Conservation (phyloP, 2,329 filamentous ascomycete genomes). For the Colletotrichum chlorophyti region DNA sequence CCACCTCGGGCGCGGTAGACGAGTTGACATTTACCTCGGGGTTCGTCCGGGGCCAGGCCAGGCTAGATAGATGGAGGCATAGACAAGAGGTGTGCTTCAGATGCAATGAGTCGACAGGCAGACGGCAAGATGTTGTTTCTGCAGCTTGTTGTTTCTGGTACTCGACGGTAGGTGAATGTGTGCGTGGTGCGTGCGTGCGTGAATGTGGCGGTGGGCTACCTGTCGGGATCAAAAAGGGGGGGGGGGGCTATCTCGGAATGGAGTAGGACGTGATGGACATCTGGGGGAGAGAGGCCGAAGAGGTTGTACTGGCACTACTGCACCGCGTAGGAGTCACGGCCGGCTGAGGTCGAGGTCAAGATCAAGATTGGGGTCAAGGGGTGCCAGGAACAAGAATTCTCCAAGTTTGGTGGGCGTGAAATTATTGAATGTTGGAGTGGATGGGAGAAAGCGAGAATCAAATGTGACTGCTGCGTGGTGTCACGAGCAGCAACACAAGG, state of each 20-base stretch:
- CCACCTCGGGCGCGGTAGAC: not conserved
- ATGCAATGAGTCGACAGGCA: not conserved
- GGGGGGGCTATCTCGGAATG: too few relatives aligned
- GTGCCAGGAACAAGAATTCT: not conserved
- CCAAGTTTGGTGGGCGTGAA: not conserved
- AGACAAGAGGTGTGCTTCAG: not conserved
- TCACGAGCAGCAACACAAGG: not conserved
- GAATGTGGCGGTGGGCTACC: not conserved
- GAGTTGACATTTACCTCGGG: not conserved
- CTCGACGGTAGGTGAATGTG: not conserved
- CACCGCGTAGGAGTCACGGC: too few relatives aligned
- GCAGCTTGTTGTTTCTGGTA: not conserved
- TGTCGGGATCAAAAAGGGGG: too few relatives aligned
- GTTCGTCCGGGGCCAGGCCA: not conserved
- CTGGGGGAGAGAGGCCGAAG: not conserved
- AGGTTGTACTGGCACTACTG: too few relatives aligned
- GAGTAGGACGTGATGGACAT: not conserved
- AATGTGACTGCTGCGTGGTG: constrained; percentile 30
- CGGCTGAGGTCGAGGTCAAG: not conserved
- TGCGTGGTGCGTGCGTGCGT: too few relatives aligned
- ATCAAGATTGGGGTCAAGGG: too few relatives aligned
- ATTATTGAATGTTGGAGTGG: not conserved
- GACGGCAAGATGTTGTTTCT: not conserved
- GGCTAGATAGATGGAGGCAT: not conserved
- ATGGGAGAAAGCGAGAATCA: constrained; percentile 24